Conservation (phyloP, 148 eudicot species). For the Heliosperma pusillum region DNA sequence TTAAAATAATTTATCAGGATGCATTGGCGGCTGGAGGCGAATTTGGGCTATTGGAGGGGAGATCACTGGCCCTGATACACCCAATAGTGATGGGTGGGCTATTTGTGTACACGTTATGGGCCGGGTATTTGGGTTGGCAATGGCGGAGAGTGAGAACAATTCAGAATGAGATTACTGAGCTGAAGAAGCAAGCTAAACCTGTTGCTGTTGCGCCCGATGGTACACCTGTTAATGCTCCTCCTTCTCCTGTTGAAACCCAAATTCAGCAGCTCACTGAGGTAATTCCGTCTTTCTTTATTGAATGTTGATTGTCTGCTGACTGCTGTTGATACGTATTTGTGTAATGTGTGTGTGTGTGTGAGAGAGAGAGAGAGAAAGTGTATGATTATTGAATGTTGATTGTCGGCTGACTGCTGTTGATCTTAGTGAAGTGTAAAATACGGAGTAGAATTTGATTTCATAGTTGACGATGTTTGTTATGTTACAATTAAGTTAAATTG, state of each 20-base stretch:
- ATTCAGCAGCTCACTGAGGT: conserved; percentile 88
- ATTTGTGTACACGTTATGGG: conserved; percentile 68
- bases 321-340: too few relatives aligned
- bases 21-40: conserved; percentile 84
- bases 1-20: conserved; percentile 37
- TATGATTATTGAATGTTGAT: too few relatives aligned
- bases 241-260: conserved; percentile 64
- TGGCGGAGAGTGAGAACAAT: conserved; percentile 80
- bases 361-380: too few relatives aligned
- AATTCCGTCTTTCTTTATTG: too few relatives aligned
- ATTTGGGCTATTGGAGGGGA: conserved; percentile 85
- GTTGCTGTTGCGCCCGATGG: conserved; percentile 89
- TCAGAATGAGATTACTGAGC: conserved; percentile 74
- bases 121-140: conserved; percentile 97
- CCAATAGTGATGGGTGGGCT: conserved; percentile 77
- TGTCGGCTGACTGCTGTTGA: too few relatives aligned
- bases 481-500: too few relatives aligned
- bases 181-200: conserved; percentile 86
- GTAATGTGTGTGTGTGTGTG: too few relatives aligned
- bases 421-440: too few relatives aligned
- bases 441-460: too few relatives aligned
- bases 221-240: conserved; percentile 38
- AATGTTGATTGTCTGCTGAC: too few relatives aligned
- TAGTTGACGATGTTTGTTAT: too few relatives aligned
- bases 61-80: conserved; percentile 66